These are phyloP conservation scores for Dothistroma septosporum DNA, from an alignment of 2,329 filamentous ascomycete species.

Conservation along the genomic window DNA sequence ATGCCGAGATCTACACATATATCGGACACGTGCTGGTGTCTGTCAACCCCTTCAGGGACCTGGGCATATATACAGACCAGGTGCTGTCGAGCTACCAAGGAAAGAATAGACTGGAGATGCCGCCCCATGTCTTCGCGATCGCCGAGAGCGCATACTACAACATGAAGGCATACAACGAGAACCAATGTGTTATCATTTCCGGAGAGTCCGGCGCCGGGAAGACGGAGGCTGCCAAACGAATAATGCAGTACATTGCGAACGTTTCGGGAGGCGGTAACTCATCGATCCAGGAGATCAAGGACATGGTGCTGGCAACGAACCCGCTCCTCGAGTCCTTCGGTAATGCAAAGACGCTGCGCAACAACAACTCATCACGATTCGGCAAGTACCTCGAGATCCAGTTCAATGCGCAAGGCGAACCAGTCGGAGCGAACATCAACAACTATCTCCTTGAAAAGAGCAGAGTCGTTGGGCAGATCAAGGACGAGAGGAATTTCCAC, in stretches of 20 bases:
- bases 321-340: slow-evolving; percentile 95
- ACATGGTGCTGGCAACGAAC: slow-evolving; percentile 98
- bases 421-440: slow-evolving; percentile 93
- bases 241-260: slow-evolving; percentile 99
- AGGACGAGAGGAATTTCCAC: slow-evolving; percentile 95
- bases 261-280: slow-evolving; percentile 81
- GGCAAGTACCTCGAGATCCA: slow-evolving; percentile 97
- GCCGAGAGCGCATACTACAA: slow-evolving; percentile 97
- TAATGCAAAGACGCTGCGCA: slow-evolving; percentile 94
- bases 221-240: slow-evolving; percentile 95
- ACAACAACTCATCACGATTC: slow-evolving; percentile 98
- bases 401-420: slow-evolving; percentile 88
- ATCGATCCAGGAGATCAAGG: slow-evolving; percentile 94
- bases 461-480: slow-evolving; percentile 89
- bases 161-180: slow-evolving; percentile 99
- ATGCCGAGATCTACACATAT: slow-evolving; percentile 98
- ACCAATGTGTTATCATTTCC: slow-evolving; percentile 98
- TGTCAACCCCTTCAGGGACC: slow-evolving; percentile 93
- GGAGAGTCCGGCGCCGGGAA: slow-evolving; percentile 98
- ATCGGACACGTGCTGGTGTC: slow-evolving; percentile 99
- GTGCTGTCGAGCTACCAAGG: slow-evolving; percentile 92
- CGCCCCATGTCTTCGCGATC: slow-evolving; percentile 92
- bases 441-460: slow-evolving; percentile 97
- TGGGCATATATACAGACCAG: slow-evolving; percentile 92
- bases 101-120: slow-evolving; percentile 86